A percentile compares a stretch with the other conserved stretches of the same genome.
Conservation (phyloP, 345 rosid species). For the Aurinia saxatilis region DNA sequence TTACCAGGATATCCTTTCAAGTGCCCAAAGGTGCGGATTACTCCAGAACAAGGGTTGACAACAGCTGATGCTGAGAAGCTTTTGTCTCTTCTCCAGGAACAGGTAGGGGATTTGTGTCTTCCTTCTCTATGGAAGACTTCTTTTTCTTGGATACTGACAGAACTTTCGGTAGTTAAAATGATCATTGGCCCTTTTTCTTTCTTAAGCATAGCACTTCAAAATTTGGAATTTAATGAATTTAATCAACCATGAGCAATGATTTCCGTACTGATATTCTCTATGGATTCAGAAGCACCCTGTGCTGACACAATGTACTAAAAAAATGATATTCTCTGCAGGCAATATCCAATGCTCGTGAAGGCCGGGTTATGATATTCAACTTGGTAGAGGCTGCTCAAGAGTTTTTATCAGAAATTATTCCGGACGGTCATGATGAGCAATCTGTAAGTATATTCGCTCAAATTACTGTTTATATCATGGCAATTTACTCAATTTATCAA, state of each 20-base stretch:
- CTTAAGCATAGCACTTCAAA: neutral
- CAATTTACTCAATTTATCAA: neutral
- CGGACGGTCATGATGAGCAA: constrained; percentile 37
- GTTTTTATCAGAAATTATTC: constrained; percentile 77
- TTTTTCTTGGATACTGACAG: neutral
- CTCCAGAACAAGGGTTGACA: constrained; percentile 76
- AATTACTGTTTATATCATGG: neutral
- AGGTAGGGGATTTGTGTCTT: constrained; percentile 37
- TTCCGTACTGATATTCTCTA: neutral
- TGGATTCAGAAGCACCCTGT: neutral
- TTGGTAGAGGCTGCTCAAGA: constrained; percentile 98
- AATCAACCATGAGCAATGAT: neutral
- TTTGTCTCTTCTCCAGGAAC: constrained; percentile 75
- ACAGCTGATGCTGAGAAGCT: constrained; percentile 63
- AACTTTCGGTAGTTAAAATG: neutral
- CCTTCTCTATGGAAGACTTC: neutral
- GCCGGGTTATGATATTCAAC: constrained; percentile 92
- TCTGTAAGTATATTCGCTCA: constrained; percentile 42
- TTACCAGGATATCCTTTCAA: constrained; percentile 95
- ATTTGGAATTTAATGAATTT: neutral
- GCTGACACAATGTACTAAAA: neutral
- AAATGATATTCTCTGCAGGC: constrained; percentile 40
- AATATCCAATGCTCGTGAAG: constrained; percentile 78
- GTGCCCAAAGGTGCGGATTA: constrained; percentile 75
- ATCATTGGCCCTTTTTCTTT: neutral